Percentiles rank a stretch among this genome's conserved stretches.
Evolutionary conservation across 768 basidiomycete species (phyloP).

Genomic region (Boletus patriciae): DNA sequence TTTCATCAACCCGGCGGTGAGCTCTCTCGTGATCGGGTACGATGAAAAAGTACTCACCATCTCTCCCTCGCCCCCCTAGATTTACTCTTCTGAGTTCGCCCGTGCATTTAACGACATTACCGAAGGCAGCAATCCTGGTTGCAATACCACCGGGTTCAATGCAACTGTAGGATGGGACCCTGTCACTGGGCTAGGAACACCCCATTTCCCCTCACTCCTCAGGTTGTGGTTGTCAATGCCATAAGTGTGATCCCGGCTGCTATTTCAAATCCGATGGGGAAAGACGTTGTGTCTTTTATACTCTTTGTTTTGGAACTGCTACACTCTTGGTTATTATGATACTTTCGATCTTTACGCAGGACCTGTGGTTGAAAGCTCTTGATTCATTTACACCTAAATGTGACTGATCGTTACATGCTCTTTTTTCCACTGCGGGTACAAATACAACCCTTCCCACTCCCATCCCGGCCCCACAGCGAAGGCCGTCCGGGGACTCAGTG

Average conservation of each 20-base stretch:
- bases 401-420: too few species aligned
- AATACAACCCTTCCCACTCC: too few species aligned
- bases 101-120: conserved; percentile 43
- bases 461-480: too few species aligned
- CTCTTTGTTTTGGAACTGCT: too few species aligned
- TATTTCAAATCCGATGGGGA: neutral
- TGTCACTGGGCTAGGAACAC: conserved; percentile 32
- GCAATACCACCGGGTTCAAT: conserved; percentile 41
- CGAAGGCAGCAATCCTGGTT: conserved; percentile 45
- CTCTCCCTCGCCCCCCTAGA: neutral
- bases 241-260: neutral
- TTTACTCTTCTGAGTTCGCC: conserved; percentile 7
- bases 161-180: conserved; percentile 42
- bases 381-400: too few species aligned
- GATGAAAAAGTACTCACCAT: neutral
- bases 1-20: conserved; percentile 10
- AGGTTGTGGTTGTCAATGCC: neutral
- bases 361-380: too few species aligned
- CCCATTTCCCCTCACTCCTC: neutral
- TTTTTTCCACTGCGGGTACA: too few species aligned
- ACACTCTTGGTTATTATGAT: too few species aligned
- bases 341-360: too few species aligned
- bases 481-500: too few species aligned
- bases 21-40: neutral
- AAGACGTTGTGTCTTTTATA: neutral